A percentile compares a stretch with the other conserved stretches of the same genome.
Evolutionary conservation across 2,329 filamentous ascomycete species (phyloP).

Genomic region (Penicillium sp.): DNA sequence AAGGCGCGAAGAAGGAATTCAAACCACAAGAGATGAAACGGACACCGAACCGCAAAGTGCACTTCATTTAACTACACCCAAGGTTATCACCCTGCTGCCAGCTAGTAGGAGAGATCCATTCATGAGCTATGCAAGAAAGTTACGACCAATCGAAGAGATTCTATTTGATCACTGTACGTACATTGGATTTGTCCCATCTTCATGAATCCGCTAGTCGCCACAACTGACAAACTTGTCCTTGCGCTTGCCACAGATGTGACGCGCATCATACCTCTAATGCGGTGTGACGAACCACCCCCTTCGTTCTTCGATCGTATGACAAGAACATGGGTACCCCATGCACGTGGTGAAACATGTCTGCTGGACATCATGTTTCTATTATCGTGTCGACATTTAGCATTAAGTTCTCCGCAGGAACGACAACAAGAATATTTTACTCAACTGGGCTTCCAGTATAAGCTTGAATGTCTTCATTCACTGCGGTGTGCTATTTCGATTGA

Average conservation of each 20-base stretch:
- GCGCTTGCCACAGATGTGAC: conserved; percentile 3
- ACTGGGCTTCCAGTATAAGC: conserved; percentile 7
- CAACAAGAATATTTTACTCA: neutral
- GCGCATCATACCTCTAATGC: conserved; percentile 8
- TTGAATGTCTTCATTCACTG: conserved; percentile 1
- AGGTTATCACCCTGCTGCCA: neutral
- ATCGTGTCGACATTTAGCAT: conserved; percentile 15
- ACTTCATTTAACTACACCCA: neutral
- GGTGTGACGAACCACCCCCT: conserved; percentile 2
- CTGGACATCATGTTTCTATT: conserved; percentile 16
- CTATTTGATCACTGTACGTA: conserved; percentile 24
- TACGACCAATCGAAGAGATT: conserved; percentile 14
- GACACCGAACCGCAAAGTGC: neutral
- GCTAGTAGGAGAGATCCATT: conserved; percentile 18
- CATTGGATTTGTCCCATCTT: accelerated
- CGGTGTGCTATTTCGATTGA: conserved; percentile 6
- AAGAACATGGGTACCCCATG: conserved; percentile 11
- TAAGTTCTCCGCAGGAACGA: conserved; percentile 1
- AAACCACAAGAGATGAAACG: neutral
- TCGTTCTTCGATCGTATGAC: conserved; percentile 7
- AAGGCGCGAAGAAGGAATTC: neutral
- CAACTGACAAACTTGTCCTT: neutral
- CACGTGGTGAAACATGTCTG: conserved; percentile 12
- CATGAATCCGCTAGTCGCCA: neutral
- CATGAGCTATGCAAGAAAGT: conserved; percentile 7